These are phyloP conservation scores for Cordyceps farinosa DNA, from an alignment of 2,329 filamentous ascomycete genomes.

Conservation along the genomic window DNA sequence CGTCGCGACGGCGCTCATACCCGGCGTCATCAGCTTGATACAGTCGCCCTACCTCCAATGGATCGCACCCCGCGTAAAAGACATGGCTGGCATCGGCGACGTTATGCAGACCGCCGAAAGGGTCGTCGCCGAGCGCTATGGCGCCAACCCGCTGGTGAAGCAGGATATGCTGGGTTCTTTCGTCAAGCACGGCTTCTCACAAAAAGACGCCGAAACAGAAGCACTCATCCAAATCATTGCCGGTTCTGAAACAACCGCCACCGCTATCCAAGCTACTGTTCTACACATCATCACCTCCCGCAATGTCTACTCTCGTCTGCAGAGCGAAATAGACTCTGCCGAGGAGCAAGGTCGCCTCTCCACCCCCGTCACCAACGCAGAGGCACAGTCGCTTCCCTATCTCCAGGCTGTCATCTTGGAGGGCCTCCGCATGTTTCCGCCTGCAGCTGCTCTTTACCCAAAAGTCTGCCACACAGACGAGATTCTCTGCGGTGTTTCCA, in stretches of 20 bases:
- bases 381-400: constrained; percentile 31
- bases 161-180: constrained; percentile 39
- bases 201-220: constrained; percentile 38
- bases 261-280: constrained; percentile 44
- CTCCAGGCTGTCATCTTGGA: constrained; percentile 43
- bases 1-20: constrained; percentile 41
- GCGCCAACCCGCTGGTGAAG: constrained; percentile 25
- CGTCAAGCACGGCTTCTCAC: constrained; percentile 33
- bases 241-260: constrained; percentile 51
- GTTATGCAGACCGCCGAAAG: constrained; percentile 32
- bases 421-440: constrained; percentile 25
- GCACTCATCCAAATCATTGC: constrained; percentile 36
- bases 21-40: constrained; percentile 38
- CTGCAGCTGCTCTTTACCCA: constrained; percentile 23
- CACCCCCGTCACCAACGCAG: constrained; percentile 23
- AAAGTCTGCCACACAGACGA: constrained; percentile 21
- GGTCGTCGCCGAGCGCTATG: constrained; percentile 29
- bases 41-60: constrained; percentile 37
- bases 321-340: constrained; percentile 38
- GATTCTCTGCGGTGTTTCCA: constrained; percentile 17
- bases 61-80: constrained; percentile 31
- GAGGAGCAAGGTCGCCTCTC: constrained; percentile 7
- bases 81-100: constrained; percentile 29
- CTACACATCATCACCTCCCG: constrained; percentile 46
- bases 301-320: constrained; percentile 38